These are phyloP conservation scores for Corrigiola litoralis DNA, from an alignment of 179 eudicot species.

Conservation along the genomic window DNA sequence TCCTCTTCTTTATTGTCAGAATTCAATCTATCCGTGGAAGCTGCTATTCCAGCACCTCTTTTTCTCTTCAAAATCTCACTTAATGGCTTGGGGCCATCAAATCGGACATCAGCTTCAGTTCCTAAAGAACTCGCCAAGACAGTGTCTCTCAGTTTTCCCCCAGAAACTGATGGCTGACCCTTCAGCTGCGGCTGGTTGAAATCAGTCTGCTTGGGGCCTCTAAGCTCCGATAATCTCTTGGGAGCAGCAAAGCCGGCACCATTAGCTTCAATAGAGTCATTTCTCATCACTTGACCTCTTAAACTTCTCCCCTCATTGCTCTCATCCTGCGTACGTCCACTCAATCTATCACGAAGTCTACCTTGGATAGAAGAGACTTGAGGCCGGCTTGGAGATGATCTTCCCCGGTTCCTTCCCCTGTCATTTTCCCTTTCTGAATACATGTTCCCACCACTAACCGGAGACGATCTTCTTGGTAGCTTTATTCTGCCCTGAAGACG, in stretches of 20 bases:
- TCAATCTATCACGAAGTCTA: slow-evolving; percentile 61
- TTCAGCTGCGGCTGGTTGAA: slow-evolving; percentile 29
- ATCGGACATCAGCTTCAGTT: slow-evolving; percentile 39
- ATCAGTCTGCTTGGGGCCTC: slow-evolving; percentile 36
- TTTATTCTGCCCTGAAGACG: slow-evolving; percentile 87
- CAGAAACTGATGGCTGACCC: slow-evolving; percentile 33
- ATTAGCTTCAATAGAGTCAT: slow-evolving; percentile 32
- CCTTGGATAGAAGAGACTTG: slow-evolving; percentile 40
- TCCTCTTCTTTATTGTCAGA: slow-evolving; percentile 21
- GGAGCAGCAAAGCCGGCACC: slow-evolving; percentile 47
- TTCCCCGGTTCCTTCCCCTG: slow-evolving; percentile 44
- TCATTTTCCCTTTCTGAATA: slow-evolving; percentile 26
- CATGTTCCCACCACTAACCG: slow-evolving; percentile 21
- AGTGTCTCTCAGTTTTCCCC: slow-evolving; percentile 50
- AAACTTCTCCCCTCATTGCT: slow-evolving; percentile 33
- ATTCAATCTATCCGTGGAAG: slow-evolving; percentile 8
- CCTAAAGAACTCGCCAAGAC: slow-evolving; percentile 35
- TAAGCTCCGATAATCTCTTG: slow-evolving; percentile 66
- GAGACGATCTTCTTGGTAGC: slow-evolving; percentile 59
- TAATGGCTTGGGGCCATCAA: slow-evolving; percentile 92
- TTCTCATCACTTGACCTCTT: slow-evolving; percentile 37
- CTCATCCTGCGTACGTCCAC: slow-evolving; percentile 47
- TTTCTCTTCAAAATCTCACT: slow-evolving; percentile 89
- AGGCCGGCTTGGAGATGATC: slow-evolving; percentile 51
- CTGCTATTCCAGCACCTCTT: slow-evolving; percentile 33